phyloP scores from a whole-genome alignment of 2,329 filamentous ascomycete species.

The Monascus ruber region DNA sequence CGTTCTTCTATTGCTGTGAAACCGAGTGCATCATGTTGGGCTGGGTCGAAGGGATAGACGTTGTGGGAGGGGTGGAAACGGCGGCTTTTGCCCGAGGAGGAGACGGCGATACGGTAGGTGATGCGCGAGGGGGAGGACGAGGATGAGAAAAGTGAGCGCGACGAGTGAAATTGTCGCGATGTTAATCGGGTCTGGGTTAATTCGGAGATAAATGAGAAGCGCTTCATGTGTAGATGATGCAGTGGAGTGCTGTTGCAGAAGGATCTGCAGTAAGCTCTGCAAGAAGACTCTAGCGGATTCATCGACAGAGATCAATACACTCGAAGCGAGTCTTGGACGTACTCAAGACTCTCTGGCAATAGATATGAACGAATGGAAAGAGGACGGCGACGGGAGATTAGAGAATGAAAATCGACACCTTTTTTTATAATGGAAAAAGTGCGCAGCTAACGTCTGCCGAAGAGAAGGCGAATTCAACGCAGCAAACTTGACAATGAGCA shows the following conservation, averaged over 20 bases:
- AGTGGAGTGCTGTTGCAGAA: not conserved
- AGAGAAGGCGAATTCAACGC: too few relatives aligned
- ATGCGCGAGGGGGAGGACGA: conserved; percentile 30
- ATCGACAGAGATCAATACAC: conserved; percentile 16
- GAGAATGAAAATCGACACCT: too few relatives aligned
- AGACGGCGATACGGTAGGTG: conserved; percentile 61
- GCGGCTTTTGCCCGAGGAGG: conserved; percentile 62
- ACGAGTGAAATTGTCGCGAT: conserved; percentile 19
- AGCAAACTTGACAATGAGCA: too few relatives aligned
- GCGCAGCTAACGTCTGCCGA: too few relatives aligned
- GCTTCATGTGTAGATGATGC: not conserved
- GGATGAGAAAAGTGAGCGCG: conserved; percentile 12
- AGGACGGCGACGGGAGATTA: too few relatives aligned
- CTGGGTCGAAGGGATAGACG: conserved; percentile 60
- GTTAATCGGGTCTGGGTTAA: too few relatives aligned
- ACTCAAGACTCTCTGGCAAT: too few relatives aligned
- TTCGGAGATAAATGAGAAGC: too few relatives aligned
- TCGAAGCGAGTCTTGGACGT: conserved; percentile 2
- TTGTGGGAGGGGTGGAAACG: conserved; percentile 57
- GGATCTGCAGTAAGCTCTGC: conserved; percentile 22
- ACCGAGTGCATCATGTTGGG: conserved; percentile 24
- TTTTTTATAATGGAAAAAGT: too few relatives aligned
- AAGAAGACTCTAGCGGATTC: conserved; percentile 17
- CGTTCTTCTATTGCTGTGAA: conserved; percentile 18
- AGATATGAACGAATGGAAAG: too few relatives aligned